Evolutionary conservation across 257 asterid genomes (phyloP).

Genomic region (Ballota nigra): DNA sequence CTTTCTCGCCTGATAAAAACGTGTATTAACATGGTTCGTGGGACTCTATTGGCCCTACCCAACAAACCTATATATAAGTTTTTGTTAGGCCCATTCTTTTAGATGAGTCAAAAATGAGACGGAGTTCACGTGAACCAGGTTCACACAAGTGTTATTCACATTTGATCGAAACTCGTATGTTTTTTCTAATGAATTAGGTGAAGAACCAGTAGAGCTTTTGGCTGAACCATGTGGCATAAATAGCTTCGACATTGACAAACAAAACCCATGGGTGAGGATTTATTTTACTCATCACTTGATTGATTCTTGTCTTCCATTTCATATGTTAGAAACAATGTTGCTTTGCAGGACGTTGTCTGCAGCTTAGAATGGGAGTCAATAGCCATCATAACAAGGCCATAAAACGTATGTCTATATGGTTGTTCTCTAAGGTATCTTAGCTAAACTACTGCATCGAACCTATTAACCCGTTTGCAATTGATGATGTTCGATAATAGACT

Average conservation of each 20-base stretch:
- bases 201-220: constrained; percentile 73
- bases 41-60: not conserved
- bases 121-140: not conserved
- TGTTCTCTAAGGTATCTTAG: not conserved
- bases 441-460: not conserved
- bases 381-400: constrained; percentile 64
- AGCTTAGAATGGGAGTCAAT: constrained; percentile 97
- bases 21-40: not conserved
- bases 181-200: constrained; percentile 44
- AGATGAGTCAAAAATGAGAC: not conserved
- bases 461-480: not conserved
- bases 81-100: not conserved
- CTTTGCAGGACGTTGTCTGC: constrained; percentile 76
- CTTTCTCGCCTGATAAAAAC: not conserved
- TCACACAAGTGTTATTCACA: not conserved
- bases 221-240: constrained; percentile 95
- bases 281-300: not conserved
- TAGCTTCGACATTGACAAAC: constrained; percentile 82
- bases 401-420: not conserved
- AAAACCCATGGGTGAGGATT: constrained; percentile 60
- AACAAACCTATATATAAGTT: not conserved
- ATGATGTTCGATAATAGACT: not conserved
- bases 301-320: not conserved
- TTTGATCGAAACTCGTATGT: not conserved
- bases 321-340: not conserved